Percentiles rank a stretch among this genome's conserved stretches.
Evolutionary conservation across 306 rosid genomes (phyloP).

Genomic region (Comarum palustre): DNA sequence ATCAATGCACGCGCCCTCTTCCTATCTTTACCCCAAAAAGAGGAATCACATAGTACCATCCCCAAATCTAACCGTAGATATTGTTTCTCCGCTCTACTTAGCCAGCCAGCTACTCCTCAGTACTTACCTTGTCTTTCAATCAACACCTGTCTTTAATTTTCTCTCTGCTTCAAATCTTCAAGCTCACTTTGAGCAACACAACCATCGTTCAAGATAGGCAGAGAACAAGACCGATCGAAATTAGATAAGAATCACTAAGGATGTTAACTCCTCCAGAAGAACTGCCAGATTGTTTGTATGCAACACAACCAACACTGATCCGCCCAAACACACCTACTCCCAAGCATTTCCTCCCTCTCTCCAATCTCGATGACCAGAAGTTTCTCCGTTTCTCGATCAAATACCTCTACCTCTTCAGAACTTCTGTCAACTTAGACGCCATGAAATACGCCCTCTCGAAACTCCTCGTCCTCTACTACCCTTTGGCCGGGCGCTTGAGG

Average conservation of each 20-base stretch:
- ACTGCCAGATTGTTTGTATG: slow-evolving; percentile 69
- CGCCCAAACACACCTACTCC: slow-evolving; percentile 67
- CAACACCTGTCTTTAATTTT: slow-evolving; percentile 8
- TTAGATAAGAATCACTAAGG: not conserved
- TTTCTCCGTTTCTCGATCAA: slow-evolving; percentile 77
- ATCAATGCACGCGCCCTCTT: slow-evolving; percentile 24
- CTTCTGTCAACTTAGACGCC: slow-evolving; percentile 38
- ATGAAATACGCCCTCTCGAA: slow-evolving; percentile 58
- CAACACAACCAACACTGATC: slow-evolving; percentile 34
- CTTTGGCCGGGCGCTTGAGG: slow-evolving; percentile 73
- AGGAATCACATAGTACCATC: slow-evolving; percentile 47
- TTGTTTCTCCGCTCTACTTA: slow-evolving; percentile 31
- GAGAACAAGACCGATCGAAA: not conserved
- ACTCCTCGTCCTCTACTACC: slow-evolving; percentile 74
- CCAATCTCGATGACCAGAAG: slow-evolving; percentile 83
- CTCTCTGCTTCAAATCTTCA: slow-evolving; percentile 1
- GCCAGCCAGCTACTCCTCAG: not conserved
- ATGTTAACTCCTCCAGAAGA: slow-evolving; percentile 56
- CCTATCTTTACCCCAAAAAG: slow-evolving; percentile 7
- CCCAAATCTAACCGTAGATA: slow-evolving; percentile 39
- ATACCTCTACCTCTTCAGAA: slow-evolving; percentile 59
- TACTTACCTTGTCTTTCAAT: slow-evolving; percentile 10
- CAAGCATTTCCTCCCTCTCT: slow-evolving; percentile 61
- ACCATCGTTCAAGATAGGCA: not conserved
- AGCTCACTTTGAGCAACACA: not conserved